phyloP scores from a whole-genome alignment of 352 stramenopile species.

The Nothophytophthora sp. region DNA sequence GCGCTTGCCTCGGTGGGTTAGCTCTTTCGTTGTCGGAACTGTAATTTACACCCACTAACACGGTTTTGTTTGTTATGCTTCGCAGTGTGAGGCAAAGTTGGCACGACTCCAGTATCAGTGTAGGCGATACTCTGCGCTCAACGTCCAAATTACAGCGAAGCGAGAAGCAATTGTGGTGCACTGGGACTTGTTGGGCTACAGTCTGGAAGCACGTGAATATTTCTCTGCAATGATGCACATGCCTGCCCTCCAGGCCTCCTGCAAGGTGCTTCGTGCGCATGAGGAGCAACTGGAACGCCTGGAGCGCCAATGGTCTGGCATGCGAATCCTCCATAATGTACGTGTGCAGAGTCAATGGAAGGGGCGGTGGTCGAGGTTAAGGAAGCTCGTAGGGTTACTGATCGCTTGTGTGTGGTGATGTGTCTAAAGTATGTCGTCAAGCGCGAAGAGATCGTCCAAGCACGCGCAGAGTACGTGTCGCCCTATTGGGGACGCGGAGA shows the following conservation, averaged over 20 bases:
- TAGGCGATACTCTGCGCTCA: constrained; percentile 23
- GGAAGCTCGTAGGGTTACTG: no score
- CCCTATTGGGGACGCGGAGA: no score
- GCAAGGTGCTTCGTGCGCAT: constrained; percentile 28
- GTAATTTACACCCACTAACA: not conserved
- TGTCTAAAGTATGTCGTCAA: constrained; percentile 41
- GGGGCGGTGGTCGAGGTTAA: not conserved
- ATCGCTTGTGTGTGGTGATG: not conserved
- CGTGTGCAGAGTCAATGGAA: not conserved
- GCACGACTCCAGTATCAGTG: constrained; percentile 20
- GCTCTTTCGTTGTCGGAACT: not conserved
- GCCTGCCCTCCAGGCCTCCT: constrained; percentile 20
- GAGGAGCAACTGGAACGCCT: constrained; percentile 31
- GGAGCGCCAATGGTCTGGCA: constrained; percentile 20
- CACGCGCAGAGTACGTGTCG: constrained; percentile 30
- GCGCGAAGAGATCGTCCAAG: constrained; percentile 44
- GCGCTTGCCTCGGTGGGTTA: constrained; percentile 28
- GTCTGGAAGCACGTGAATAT: constrained; percentile 15
- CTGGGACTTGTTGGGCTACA: constrained; percentile 28
- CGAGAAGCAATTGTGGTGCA: constrained; percentile 21
- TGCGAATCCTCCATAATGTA: constrained; percentile 21
- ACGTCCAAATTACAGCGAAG: constrained; percentile 19
- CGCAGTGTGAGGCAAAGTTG: constrained; percentile 28
- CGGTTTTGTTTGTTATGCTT: not conserved
- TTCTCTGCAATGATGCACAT: constrained; percentile 29